Conservation (phyloP, 768 basidiomycete genomes). For the Daedalea quercina region DNA sequence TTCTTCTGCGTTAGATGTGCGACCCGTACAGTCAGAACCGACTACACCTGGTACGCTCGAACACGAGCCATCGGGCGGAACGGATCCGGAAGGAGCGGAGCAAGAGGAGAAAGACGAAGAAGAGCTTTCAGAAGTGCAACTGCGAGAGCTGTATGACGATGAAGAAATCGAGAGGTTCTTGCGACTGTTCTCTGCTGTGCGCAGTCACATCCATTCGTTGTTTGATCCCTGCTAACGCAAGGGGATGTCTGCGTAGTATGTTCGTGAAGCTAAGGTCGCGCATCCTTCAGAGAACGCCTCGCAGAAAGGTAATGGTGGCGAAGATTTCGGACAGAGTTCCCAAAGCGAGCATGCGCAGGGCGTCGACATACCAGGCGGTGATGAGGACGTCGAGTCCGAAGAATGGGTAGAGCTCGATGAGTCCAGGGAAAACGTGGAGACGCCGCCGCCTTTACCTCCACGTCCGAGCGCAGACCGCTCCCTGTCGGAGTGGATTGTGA, state of each 20-base stretch:
- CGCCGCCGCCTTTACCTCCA: constrained; percentile 22
- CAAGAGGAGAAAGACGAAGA: constrained; percentile 10
- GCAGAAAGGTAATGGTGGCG: constrained; percentile 12
- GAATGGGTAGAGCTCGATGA: constrained; percentile 12
- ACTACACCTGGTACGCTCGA: neutral
- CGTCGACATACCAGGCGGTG: neutral
- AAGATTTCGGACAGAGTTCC: neutral
- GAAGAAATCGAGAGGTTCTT: constrained; percentile 61
- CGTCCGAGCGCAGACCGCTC: constrained; percentile 13
- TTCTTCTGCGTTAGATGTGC: neutral
- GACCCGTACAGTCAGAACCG: neutral
- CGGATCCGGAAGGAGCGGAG: neutral
- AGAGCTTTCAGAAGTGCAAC: constrained; percentile 42
- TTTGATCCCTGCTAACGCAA: neutral
- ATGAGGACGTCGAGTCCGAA: constrained; percentile 5
- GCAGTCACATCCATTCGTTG: constrained; percentile 13
- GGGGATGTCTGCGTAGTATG: constrained; percentile 38
- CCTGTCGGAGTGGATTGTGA: constrained; percentile 9
- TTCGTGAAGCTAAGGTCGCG: constrained; percentile 46
- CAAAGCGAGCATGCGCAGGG: neutral
- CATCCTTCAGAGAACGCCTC: neutral
- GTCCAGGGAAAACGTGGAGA: constrained; percentile 1
- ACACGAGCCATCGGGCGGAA: neutral
- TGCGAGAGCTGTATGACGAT: constrained; percentile 54
- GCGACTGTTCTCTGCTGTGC: constrained; percentile 51